Percentiles rank a stretch among this genome's conserved stretches.
These are phyloP conservation scores for Cotoneaster glaucophyllus DNA, from an alignment of 306 rosid genomes.

Conservation along the genomic window DNA sequence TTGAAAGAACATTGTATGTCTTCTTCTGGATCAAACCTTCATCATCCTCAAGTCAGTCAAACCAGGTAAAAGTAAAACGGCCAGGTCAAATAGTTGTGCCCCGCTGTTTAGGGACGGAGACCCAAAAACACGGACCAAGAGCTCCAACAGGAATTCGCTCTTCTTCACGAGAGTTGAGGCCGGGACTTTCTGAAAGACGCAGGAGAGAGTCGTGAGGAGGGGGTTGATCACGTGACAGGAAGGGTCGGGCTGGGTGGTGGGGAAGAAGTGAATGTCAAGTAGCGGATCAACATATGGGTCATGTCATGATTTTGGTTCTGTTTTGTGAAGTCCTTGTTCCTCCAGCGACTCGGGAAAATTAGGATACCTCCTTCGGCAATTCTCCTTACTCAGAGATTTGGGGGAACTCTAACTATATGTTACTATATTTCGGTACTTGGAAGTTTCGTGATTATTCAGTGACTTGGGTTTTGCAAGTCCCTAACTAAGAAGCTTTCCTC, in stretches of 20 bases:
- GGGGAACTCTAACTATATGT: no score
- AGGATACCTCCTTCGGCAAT: no score
- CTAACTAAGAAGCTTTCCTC: no score
- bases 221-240: constrained; percentile 45
- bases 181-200: constrained; percentile 38
- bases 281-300: no score
- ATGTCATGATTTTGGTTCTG: no score
- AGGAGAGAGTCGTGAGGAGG: constrained; percentile 50
- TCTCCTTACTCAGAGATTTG: no score
- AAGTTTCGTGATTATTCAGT: no score
- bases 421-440: no score
- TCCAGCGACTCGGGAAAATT: no score
- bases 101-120: constrained; percentile 28
- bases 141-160: constrained; percentile 35
- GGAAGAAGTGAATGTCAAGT: not conserved
- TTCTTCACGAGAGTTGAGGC: constrained; percentile 38
- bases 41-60: constrained; percentile 61
- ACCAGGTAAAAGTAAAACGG: constrained; percentile 72
- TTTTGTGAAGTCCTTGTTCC: no score
- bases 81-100: constrained; percentile 67
- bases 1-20: constrained; percentile 83
- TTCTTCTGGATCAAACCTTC: constrained; percentile 86
- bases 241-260: constrained; percentile 42
- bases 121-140: constrained; percentile 37
- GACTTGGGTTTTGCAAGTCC: no score